Evolutionary conservation across 495 filamentous ascomycete genomes (phyloP).

Genomic region (Penicillium longicatenatum): DNA sequence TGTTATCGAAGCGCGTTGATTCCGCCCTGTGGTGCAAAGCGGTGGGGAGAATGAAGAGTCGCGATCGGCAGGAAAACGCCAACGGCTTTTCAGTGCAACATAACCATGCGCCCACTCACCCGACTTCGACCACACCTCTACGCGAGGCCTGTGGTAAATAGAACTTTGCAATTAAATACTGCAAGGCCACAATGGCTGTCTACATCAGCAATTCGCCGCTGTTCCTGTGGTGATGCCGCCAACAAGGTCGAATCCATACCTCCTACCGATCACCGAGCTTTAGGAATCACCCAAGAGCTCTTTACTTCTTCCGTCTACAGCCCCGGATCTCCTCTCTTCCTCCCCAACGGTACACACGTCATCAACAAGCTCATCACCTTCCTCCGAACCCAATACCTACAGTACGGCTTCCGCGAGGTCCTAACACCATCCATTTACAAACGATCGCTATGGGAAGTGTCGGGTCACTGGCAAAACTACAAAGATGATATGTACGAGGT

Average conservation of each 20-base stretch:
- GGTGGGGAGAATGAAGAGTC: conserved; percentile 24
- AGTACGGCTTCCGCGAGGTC: conserved; percentile 89
- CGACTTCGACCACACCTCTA: conserved; percentile 23
- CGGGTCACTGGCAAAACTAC: conserved; percentile 92
- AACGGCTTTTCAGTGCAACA: conserved; percentile 16
- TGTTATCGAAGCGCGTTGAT: conserved; percentile 5
- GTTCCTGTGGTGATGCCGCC: conserved; percentile 42
- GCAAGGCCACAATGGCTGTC: conserved; percentile 36
- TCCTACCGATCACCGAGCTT: conserved; percentile 64
- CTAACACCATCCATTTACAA: conserved; percentile 95
- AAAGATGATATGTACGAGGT: conserved; percentile 95
- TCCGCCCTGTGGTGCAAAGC: conserved; percentile 21
- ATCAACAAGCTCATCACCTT: conserved; percentile 87
- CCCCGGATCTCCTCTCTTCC: conserved; percentile 86
- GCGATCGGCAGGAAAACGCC: conserved; percentile 20
- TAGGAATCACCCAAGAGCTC: conserved; percentile 72
- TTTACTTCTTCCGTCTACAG: conserved; percentile 79
- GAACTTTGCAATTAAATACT: conserved; percentile 7
- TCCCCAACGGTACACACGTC: conserved; percentile 80
- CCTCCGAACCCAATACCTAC: conserved; percentile 81
- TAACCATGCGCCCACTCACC: conserved; percentile 33
- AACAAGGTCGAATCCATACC: conserved; percentile 29
- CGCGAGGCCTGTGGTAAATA: conserved; percentile 9
- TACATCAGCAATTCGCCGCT: conserved; percentile 32
- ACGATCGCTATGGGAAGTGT: conserved; percentile 82